These are phyloP conservation scores for Kwoniella shandongensis DNA, from an alignment of 768 basidiomycete genomes.

Conservation along the genomic window DNA sequence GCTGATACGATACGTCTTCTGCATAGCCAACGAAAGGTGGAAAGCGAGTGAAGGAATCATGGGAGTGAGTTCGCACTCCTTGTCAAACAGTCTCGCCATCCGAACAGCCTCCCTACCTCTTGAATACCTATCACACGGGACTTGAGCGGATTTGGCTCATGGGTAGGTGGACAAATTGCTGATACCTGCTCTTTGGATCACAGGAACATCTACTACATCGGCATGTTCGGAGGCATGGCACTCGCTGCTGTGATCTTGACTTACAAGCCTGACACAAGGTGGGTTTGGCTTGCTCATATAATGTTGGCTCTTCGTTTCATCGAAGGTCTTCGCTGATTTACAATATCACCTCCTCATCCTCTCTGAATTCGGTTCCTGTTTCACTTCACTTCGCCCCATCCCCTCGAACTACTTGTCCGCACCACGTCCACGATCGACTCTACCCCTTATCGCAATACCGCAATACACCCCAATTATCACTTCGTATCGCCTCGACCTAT, in stretches of 20 bases:
- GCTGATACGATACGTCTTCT: neutral
- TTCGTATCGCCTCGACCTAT: neutral
- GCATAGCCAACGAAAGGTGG: slow-evolving; percentile 30
- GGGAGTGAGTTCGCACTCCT: slow-evolving; percentile 61
- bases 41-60: slow-evolving; percentile 81
- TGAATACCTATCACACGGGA: neutral
- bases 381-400: too few relatives aligned
- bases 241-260: slow-evolving; percentile 73
- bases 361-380: neutral
- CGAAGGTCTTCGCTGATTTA: neutral
- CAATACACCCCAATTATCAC: too few relatives aligned
- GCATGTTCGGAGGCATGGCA: slow-evolving; percentile 85
- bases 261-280: slow-evolving; percentile 95
- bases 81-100: neutral
- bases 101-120: too few relatives aligned
- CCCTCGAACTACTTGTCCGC: neutral
- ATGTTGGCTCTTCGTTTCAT: neutral
- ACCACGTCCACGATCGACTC: neutral
- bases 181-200: neutral
- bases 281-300: slow-evolving; percentile 49
- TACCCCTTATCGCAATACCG: neutral
- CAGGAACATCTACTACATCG: slow-evolving; percentile 73
- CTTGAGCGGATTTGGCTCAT: neutral
- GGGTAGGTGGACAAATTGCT: neutral
- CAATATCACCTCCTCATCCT: neutral